Base-by-base conservation (phyloP, 1,139 yeast species). In the Kluyveromyces marxianus region DNA sequence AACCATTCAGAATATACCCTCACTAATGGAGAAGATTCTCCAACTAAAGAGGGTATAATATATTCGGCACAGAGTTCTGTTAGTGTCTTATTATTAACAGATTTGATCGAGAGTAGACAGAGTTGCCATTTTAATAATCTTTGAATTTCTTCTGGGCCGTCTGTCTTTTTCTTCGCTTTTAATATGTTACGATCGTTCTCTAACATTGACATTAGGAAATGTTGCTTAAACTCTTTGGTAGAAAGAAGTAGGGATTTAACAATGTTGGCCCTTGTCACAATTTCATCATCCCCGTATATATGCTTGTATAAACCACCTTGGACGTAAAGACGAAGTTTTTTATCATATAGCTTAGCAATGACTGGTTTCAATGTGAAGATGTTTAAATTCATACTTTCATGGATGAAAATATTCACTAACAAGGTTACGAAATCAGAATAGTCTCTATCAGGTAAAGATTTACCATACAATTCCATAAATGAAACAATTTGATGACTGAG, bases 1-100 rank as follows among this genome's bases (percentile, higher is more conserved):
- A 82, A 69, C 97, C 97, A 89, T 57, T 89, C 97, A 45, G 84
- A 66, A 56, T 83, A 85, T 3, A 76, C 67, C 48, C 96, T 75
- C 2, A 78, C 86, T 48, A 82, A 68, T 0, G 96, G 96, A 52
- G 94, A 83, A 8, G 88, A 79, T 51, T 88, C 96, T 2, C 57
- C 62, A 35, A 66, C 67, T 3, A 80, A 50, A 24, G 69, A 62
- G 0, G 66, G 62, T 4, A 69, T 44, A 8, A 74, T 50, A 1
- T 50, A 41, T 0, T 50, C 46, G 1, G 57, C 42, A 3, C 69
- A 55, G 28, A 55, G 51, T 0, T 50, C 10, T 2, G 57, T 45
- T n/a, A 70, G 44, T 1, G 44, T 43, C 0, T 44, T 47, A 5
- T 48, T 30, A 1, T 54, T 47, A 4, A 58, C 34, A 4, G 53